These are phyloP conservation scores for Russula foetens DNA, from an alignment of 768 basidiomycete species.

Conservation along the genomic window DNA sequence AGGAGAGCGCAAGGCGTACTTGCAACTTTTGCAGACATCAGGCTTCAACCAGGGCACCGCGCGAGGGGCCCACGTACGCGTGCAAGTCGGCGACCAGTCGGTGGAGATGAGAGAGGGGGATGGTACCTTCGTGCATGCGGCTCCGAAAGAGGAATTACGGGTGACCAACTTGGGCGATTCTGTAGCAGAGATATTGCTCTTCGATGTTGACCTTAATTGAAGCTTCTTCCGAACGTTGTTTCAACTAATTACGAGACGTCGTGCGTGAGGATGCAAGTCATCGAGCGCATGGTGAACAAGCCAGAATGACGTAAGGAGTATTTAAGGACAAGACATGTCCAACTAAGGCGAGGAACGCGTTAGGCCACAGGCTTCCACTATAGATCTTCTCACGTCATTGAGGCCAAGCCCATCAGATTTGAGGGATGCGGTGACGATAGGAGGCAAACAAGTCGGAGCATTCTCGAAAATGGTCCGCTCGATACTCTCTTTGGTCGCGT, in stretches of 20 bases:
- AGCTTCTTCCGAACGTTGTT: background rate
- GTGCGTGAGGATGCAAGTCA: too few relatives aligned
- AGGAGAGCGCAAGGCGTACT: slow-evolving; percentile 53
- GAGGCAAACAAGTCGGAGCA: slow-evolving; percentile 55
- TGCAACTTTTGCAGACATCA: slow-evolving; percentile 80
- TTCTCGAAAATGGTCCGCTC: slow-evolving; percentile 43
- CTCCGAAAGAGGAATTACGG: slow-evolving; percentile 34
- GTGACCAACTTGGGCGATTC: slow-evolving; percentile 59
- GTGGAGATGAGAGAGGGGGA: slow-evolving; percentile 77
- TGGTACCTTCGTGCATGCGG: slow-evolving; percentile 64
- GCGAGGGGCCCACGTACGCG: slow-evolving; percentile 47
- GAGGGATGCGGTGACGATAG: slow-evolving; percentile 46
- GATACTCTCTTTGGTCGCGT: slow-evolving; percentile 34
- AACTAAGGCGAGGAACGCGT: background rate
- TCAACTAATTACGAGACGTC: background rate
- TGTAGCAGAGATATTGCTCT: slow-evolving; percentile 69
- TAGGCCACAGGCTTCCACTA: slow-evolving; percentile 50
- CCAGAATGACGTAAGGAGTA: slow-evolving; percentile 3
- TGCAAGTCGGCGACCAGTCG: slow-evolving; percentile 36
- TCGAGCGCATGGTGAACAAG: background rate
- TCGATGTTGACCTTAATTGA: slow-evolving; percentile 50
- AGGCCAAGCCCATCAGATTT: slow-evolving; percentile 49
- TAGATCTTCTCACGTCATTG: slow-evolving; percentile 47
- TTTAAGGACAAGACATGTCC: background rate
- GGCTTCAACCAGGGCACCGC: slow-evolving; percentile 63